Base-by-base conservation (phyloP, 192 early-diverging fungal genomes). In the Backusella luteola region DNA sequence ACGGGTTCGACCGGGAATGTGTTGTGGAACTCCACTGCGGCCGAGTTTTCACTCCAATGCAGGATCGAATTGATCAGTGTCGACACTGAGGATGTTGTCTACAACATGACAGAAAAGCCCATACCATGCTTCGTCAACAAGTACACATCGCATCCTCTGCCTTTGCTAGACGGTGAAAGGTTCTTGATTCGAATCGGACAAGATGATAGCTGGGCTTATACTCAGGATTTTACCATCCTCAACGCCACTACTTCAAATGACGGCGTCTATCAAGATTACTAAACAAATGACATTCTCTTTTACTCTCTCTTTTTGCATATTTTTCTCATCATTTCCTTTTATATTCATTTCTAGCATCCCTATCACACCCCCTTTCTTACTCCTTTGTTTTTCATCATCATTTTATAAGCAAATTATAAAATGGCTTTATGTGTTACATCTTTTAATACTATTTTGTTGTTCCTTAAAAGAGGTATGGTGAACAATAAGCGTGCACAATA, bases 201-300 rank as follows among this genome's bases (percentile, higher is more conserved):
- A 59, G 23, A 56, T 23, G 21, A 26, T 26, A 26, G 9, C 9
- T 59, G 23, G 53, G n/a, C 4, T 12, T 63, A 63, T 63, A 63
- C 56, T 63, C 56, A 63, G 26, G 56, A 14, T 29, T 63, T 29
- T 63, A 63, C 56, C 12, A 63, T 63, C 56, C 56, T 63, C 23
- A 63, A 63, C 56, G 56, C 56, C 56, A 63, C 56, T 29, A 29
- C 56, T 63, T 2, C 56, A 63, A 63, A 63, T 63, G 56, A 63
- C 6, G 12, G n/a, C 4, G 26, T 29, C 56, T 63, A 63, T 29
- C 23, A 29, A 63, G 23, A 29, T 63, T 63, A 63, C 26, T 63
- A 26, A 63, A 63, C 21, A 29, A 29, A 29, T 29, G 26, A 63
- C 15, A 49, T 49, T 49, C 46, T 49, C 46, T 49, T 17, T 39